Conservation (phyloP, 75 land plant species). For the Gnetum montanum region DNA sequence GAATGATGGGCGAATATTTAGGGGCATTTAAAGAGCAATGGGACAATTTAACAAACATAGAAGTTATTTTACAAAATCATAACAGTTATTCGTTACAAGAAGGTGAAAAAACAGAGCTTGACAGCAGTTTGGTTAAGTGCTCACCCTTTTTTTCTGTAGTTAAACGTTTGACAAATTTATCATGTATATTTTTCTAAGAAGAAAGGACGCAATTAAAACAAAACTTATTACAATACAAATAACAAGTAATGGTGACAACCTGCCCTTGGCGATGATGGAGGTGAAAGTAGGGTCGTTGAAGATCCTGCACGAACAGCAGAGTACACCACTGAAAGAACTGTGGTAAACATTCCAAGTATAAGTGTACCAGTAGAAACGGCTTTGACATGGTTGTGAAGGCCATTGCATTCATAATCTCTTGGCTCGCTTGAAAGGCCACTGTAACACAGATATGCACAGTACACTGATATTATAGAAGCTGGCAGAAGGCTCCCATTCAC, state of each 20-base stretch:
- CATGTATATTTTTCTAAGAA: no score
- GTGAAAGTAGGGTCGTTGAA: constrained; percentile 88
- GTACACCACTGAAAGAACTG: constrained; percentile 87
- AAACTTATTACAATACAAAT: no score
- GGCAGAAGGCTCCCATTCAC: constrained; percentile 98
- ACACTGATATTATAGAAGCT: constrained; percentile 81
- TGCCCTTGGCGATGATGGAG: constrained; percentile 88
- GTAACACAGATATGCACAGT: constrained; percentile 91
- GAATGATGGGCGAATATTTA: no score
- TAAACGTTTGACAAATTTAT: no score
- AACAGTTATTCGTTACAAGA: no score
- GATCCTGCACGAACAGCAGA: constrained; percentile 98
- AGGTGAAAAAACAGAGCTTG: no score
- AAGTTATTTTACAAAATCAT: no score
- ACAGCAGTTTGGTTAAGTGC: no score
- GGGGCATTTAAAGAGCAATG: no score
- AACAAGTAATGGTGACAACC: constrained; percentile 27
- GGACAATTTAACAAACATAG: no score
- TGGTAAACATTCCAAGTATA: constrained; percentile 88
- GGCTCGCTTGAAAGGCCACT: constrained; percentile 93
- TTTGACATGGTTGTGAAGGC: constrained; percentile 69
- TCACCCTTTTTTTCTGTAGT: no score
- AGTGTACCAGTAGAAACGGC: constrained; percentile 80
- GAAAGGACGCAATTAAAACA: no score
- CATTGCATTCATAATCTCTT: constrained; percentile 88